A percentile compares a stretch with the other conserved stretches of the same genome.
phyloP scores from a whole-genome alignment of 306 rosid species.

The Malus orientalis region DNA sequence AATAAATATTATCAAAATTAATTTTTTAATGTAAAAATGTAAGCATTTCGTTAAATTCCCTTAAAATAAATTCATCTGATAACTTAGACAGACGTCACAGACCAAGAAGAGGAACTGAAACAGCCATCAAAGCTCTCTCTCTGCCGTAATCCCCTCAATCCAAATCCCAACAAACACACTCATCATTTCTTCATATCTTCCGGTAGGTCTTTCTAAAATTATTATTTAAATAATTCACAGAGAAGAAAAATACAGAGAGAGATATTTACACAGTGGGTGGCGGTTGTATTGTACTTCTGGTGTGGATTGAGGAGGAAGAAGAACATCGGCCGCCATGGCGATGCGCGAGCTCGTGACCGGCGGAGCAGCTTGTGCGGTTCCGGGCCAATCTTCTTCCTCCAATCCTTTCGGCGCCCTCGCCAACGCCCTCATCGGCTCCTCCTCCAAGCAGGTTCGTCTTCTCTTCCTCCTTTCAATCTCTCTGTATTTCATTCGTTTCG shows the following conservation, averaged over 20 bases:
- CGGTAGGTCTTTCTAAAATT: not conserved
- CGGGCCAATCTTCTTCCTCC: constrained; percentile 60
- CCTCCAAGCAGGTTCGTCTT: constrained; percentile 59
- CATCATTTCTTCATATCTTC: not conserved
- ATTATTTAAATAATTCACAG: not conserved
- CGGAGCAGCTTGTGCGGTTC: constrained; percentile 77
- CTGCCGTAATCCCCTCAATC: not conserved
- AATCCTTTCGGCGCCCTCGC: constrained; percentile 92
- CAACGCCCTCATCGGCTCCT: constrained; percentile 63
- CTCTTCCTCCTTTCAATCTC: not conserved
- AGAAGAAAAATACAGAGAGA: not conserved
- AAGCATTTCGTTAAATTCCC: no score
- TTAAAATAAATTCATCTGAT: not conserved
- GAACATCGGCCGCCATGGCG: constrained; percentile 41
- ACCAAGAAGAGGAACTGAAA: not conserved
- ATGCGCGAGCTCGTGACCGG: constrained; percentile 90
- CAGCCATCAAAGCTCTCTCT: not conserved
- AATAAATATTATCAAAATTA: no score
- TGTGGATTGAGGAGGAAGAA: not conserved
- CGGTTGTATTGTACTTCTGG: not conserved
- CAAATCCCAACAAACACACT: not conserved
- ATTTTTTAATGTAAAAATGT: no score
- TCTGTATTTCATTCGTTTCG: no score
- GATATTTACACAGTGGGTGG: not conserved
- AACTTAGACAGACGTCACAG: not conserved